A percentile compares a stretch with the other conserved stretches of the same genome.
Evolutionary conservation across 164 flowering plant species (phyloP).

Genomic region (Protea cynaroides): DNA sequence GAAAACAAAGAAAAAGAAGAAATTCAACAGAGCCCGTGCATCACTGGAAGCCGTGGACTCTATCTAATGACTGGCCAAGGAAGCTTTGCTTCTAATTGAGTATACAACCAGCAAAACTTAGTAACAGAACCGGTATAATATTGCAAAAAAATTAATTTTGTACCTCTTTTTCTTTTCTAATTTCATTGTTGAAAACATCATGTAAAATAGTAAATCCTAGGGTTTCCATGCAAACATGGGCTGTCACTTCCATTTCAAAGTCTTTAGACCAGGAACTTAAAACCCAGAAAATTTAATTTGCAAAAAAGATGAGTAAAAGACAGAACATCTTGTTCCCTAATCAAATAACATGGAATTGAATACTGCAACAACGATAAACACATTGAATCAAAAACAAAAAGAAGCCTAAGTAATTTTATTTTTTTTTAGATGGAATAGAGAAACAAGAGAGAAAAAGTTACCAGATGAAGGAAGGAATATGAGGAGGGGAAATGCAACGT

Average conservation of each 20-base stretch:
- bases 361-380: not conserved
- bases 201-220: not conserved
- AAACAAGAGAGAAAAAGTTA: no score
- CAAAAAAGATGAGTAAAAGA: not conserved
- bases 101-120: not conserved
- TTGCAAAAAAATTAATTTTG: not conserved
- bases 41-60: no score
- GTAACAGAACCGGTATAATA: not conserved
- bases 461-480: no score
- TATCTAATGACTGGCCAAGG: no score
- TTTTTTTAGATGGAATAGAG: no score
- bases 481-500: no score
- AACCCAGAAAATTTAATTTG: not conserved
- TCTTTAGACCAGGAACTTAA: not conserved
- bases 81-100: not conserved
- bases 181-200: not conserved
- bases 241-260: not conserved
- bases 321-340: no score
- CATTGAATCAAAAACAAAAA: not conserved
- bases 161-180: not conserved
- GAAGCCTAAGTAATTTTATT: not conserved
- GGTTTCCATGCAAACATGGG: not conserved
- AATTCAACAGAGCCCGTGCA: no score
- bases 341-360: no score
- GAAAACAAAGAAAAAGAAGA: no score